A percentile compares a stretch with the other conserved stretches of the same genome.
These are phyloP conservation scores for Diaporthe australafricana DNA, from an alignment of 2,329 filamentous ascomycete species.

Conservation along the genomic window DNA sequence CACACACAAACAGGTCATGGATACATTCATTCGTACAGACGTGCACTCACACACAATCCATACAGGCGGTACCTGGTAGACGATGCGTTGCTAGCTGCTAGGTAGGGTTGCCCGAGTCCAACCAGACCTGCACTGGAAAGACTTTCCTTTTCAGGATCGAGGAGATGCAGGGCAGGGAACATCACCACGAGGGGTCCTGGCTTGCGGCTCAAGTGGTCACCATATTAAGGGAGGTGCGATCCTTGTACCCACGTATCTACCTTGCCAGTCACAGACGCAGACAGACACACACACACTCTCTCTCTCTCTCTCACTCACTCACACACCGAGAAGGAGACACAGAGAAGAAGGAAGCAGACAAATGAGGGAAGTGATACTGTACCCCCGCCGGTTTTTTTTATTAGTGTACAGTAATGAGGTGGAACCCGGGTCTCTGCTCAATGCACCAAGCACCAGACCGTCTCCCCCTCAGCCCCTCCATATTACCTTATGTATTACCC, in stretches of 20 bases:
- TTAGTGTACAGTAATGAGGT: background rate
- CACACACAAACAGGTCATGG: background rate
- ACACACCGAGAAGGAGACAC: too few relatives aligned
- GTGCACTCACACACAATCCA: background rate
- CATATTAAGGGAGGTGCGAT: background rate
- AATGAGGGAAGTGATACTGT: background rate
- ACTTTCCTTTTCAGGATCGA: background rate
- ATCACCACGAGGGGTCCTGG: background rate
- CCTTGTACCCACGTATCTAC: constrained; percentile 22
- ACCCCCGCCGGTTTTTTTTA: background rate
- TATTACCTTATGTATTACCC: constrained; percentile 25
- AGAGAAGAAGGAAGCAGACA: too few relatives aligned
- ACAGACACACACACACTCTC: background rate
- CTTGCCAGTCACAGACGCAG: background rate
- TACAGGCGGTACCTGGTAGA: too few relatives aligned
- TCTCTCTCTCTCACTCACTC: too few relatives aligned
- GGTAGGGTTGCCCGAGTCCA: too few relatives aligned
- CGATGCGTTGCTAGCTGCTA: too few relatives aligned
- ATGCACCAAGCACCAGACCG: constrained; percentile 20
- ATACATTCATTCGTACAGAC: background rate
- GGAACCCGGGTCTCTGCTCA: constrained; percentile 1
- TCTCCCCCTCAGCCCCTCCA: constrained; percentile 6
- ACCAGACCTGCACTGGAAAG: background rate
- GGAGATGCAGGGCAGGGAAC: constrained; percentile 10
- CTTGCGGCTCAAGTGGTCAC: constrained; percentile 17